Base-by-base conservation (phyloP, 768 basidiomycete species). In the Gymnopilus dilepis region DNA sequence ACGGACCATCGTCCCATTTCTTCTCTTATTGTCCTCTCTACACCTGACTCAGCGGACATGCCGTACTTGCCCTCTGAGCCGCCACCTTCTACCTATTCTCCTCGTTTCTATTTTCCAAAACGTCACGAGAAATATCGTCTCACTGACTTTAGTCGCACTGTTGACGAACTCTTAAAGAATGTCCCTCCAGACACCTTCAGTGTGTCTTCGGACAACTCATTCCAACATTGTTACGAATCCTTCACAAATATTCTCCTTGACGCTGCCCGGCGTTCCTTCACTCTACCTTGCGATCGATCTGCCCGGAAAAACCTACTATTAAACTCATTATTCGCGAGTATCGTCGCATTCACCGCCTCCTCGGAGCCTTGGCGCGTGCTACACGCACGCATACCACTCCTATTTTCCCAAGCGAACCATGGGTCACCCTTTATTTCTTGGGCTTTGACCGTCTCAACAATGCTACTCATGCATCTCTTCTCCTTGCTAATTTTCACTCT, bases 221-320 rank as follows among this genome's bases (percentile, higher is more conserved):
- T 50, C 38, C 45, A 40, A 38, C 9, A 33, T 8, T 34, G 26
- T 26, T 59, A 59, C 40, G 21, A 24, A 3, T n/a, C 30, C 3
- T 38, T 59, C 6, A 59, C 58, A 4, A 3, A 26, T 8, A 42
- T 19, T 31, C 43, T 58, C 12, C 43, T 58, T 11, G 34, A 7
- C n/a, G 43, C 58, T 22, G 58, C 58, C 19, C 9, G 26, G 13
- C 34, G 21, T 9, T 59, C 58, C 4, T 59, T 59, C 26, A 13
- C 15, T 12, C 34, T 40, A n/a, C 58, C 58, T 3, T 5, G 31
- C 17, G 24, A 24, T 11, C 43, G 12, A 17, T 1, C 1, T 2
- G 17, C 33, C 11, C 34, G 30, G 37, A 59, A 42, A 33, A 21
- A 33, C 47, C 58, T 2, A 59, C 48, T 19, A 37, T 59, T 12